These are phyloP conservation scores for Talaromyces marneffei DNA, from an alignment of 2,329 filamentous ascomycete species.

Conservation along the genomic window DNA sequence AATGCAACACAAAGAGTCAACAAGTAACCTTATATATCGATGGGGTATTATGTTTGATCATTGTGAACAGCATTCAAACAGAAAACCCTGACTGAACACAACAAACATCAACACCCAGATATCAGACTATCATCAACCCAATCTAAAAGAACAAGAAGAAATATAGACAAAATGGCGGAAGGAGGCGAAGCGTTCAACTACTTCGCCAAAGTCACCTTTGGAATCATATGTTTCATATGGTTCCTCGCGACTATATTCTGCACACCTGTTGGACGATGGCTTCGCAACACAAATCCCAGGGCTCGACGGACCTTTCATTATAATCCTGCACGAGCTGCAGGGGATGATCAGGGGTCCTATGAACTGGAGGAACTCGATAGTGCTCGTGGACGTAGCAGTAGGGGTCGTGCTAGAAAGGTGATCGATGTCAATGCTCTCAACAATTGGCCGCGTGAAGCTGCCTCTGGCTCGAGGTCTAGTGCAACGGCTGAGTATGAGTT, in stretches of 20 bases:
- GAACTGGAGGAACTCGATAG: too few relatives aligned
- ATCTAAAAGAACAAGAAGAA: neutral
- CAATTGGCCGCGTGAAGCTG: neutral
- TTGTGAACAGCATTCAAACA: neutral
- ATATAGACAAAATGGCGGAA: neutral
- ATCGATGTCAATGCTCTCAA: neutral
- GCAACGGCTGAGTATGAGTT: neutral
- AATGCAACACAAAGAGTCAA: neutral
- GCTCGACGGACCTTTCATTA: neutral
- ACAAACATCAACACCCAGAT: neutral
- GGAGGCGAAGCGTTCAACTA: neutral
- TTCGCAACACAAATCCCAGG: neutral
- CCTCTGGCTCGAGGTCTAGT: neutral
- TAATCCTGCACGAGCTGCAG: neutral
- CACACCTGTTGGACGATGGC: neutral
- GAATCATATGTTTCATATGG: neutral
- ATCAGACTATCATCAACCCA: too few relatives aligned
- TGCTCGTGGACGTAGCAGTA: too few relatives aligned
- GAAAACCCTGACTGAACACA: neutral
- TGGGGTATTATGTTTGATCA: neutral
- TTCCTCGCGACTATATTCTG: neutral
- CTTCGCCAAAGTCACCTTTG: neutral
- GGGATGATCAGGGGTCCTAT: neutral
- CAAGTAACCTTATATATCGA: neutral
- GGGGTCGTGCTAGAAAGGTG: neutral